Conservation (phyloP, 768 basidiomycete species). For the Tremella fuciformis region DNA sequence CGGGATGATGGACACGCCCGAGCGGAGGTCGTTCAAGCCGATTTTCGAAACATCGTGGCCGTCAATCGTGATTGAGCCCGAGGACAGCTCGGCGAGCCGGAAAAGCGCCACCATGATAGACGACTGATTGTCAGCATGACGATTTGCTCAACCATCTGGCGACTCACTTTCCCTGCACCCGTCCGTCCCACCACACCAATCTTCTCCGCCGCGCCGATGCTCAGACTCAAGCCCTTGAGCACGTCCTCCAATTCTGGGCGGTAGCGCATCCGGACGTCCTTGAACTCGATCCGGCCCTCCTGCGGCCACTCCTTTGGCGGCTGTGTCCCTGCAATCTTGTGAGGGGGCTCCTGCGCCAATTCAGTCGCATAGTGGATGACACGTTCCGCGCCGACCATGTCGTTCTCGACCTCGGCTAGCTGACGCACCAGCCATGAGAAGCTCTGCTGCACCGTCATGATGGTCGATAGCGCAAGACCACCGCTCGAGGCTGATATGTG, state of each 20-base stretch:
- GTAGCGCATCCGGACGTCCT: slow-evolving; percentile 73
- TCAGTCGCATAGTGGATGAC: slow-evolving; percentile 68
- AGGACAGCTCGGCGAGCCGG: slow-evolving; percentile 73
- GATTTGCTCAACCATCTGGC: no score
- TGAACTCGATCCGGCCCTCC: slow-evolving; percentile 69
- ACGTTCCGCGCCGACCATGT: slow-evolving; percentile 71
- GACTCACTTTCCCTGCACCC: slow-evolving; percentile 69
- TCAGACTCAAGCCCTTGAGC: slow-evolving; percentile 74
- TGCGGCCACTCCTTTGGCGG: slow-evolving; percentile 70
- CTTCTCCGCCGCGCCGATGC: slow-evolving; percentile 73
- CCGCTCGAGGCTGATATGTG: slow-evolving; percentile 79
- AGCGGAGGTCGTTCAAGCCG: slow-evolving; percentile 66
- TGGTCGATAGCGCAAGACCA: slow-evolving; percentile 74
- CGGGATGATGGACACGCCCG: slow-evolving; percentile 61
- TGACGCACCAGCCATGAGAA: slow-evolving; percentile 51
- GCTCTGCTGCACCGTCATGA: slow-evolving; percentile 65
- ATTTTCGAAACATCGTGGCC: slow-evolving; percentile 78
- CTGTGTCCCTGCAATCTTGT: slow-evolving; percentile 62
- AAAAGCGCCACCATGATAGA: slow-evolving; percentile 85
- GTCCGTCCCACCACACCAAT: slow-evolving; percentile 80
- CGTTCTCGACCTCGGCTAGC: slow-evolving; percentile 74
- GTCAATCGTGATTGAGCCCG: slow-evolving; percentile 74
- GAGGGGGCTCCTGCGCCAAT: slow-evolving; percentile 77
- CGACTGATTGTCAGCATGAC: slow-evolving; percentile 48
- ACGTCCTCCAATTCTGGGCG: slow-evolving; percentile 84